phyloP scores from a whole-genome alignment of 768 basidiomycete genomes.

The Leccinum obscurum region DNA sequence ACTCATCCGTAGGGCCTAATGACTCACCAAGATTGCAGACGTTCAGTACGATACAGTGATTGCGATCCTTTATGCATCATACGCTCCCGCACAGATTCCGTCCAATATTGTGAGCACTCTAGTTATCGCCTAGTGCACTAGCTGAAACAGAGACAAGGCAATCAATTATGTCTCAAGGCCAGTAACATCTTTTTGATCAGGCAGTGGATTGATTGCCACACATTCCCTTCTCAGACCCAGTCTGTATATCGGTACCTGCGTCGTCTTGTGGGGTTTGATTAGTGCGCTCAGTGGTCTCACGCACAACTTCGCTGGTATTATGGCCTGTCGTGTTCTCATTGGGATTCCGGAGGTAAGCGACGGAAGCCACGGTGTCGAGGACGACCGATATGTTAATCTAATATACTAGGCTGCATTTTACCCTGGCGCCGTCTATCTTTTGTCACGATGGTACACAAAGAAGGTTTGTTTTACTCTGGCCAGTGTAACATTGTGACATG shows the following conservation, averaged over 20 bases:
- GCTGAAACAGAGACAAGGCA: conserved; percentile 35
- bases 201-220: neutral
- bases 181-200: neutral
- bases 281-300: conserved; percentile 64
- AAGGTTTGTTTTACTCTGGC: conserved; percentile 11
- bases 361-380: neutral
- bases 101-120: conserved; percentile 20
- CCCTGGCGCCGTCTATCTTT: conserved; percentile 37
- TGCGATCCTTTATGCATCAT: neutral
- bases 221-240: conserved; percentile 48
- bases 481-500: neutral
- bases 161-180: conserved; percentile 56
- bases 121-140: neutral
- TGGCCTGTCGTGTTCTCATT: conserved; percentile 45
- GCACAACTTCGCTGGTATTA: conserved; percentile 47
- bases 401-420: conserved; percentile 27
- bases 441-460: conserved; percentile 29
- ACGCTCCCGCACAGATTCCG: neutral
- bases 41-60: conserved; percentile 2
- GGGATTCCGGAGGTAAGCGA: conserved; percentile 55
- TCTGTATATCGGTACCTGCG: conserved; percentile 50
- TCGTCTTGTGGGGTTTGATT: conserved; percentile 60
- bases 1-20: neutral
- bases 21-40: conserved; percentile 33
- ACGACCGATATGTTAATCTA: neutral